phyloP scores from a whole-genome alignment of 441 rosid genomes.

The Kokia cookei region DNA sequence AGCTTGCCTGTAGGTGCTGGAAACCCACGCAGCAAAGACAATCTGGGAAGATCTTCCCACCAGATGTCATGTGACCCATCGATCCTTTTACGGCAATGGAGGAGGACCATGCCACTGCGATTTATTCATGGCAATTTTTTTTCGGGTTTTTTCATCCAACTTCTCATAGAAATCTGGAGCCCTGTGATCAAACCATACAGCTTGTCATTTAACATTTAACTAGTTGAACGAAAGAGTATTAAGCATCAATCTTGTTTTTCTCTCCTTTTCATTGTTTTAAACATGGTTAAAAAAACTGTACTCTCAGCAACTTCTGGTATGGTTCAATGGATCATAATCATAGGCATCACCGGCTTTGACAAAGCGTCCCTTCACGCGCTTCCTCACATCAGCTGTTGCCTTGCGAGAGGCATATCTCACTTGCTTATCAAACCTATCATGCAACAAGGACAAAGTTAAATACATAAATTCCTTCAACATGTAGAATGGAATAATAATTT shows the following conservation, averaged over 20 bases:
- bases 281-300: slow-evolving; percentile 34
- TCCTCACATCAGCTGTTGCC: slow-evolving; percentile 98
- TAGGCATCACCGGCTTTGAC: slow-evolving; percentile 96
- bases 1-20: background rate
- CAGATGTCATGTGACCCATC: slow-evolving; percentile 2
- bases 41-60: slow-evolving; percentile 3
- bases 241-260: slow-evolving; percentile 4
- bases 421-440: slow-evolving; percentile 79
- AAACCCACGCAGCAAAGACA: background rate
- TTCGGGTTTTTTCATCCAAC: background rate
- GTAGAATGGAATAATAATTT: background rate
- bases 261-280: slow-evolving; percentile 22
- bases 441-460: background rate
- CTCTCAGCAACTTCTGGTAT: slow-evolving; percentile 81
- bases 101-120: slow-evolving; percentile 10
- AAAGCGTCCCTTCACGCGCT: slow-evolving; percentile 94
- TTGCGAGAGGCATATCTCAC: slow-evolving; percentile 98
- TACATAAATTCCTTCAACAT: background rate
- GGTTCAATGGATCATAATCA: slow-evolving; percentile 86
- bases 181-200: slow-evolving; percentile 32
- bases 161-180: slow-evolving; percentile 6
- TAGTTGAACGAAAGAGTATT: slow-evolving; percentile 10
- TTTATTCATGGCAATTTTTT: slow-evolving; percentile 19
- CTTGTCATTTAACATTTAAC: slow-evolving; percentile 13
- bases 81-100: slow-evolving; percentile 6